phyloP scores from a whole-genome alignment of 148 eudicot species.

The Persicaria maculosa region DNA sequence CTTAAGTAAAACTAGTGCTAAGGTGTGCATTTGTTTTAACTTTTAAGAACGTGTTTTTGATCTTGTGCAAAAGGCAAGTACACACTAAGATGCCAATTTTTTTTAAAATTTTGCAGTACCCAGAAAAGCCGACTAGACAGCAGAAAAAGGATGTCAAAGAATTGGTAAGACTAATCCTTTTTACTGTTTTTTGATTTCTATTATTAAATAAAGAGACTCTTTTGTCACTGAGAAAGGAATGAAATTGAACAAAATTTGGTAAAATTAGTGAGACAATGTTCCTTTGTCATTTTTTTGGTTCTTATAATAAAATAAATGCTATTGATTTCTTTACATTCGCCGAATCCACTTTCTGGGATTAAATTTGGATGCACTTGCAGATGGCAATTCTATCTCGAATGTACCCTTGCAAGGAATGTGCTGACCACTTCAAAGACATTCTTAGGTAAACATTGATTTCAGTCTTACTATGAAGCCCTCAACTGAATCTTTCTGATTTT shows the following conservation, averaged over 20 bases:
- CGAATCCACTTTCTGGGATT: neutral
- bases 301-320: neutral
- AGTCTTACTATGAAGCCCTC: neutral
- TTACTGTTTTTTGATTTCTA: neutral
- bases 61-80: neutral
- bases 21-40: neutral
- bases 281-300: neutral
- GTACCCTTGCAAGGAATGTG: conserved; percentile 94
- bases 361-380: conserved; percentile 65
- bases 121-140: conserved; percentile 83
- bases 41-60: neutral
- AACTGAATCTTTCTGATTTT: neutral
- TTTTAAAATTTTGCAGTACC: conserved; percentile 48
- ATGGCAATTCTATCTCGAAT: conserved; percentile 82
- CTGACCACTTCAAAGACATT: conserved; percentile 93
- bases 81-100: neutral
- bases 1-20: neutral
- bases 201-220: neutral
- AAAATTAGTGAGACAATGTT: neutral
- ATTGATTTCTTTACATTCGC: neutral
- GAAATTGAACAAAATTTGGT: too few species aligned
- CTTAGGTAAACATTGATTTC: conserved; percentile 36
- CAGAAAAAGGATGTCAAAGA: conserved; percentile 93
- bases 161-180: conserved; percentile 43
- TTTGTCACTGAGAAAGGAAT: too few species aligned